Evolutionary conservation across 2,329 filamentous ascomycete genomes (phyloP).

Genomic region (Ophioceras dolichostomum): DNA sequence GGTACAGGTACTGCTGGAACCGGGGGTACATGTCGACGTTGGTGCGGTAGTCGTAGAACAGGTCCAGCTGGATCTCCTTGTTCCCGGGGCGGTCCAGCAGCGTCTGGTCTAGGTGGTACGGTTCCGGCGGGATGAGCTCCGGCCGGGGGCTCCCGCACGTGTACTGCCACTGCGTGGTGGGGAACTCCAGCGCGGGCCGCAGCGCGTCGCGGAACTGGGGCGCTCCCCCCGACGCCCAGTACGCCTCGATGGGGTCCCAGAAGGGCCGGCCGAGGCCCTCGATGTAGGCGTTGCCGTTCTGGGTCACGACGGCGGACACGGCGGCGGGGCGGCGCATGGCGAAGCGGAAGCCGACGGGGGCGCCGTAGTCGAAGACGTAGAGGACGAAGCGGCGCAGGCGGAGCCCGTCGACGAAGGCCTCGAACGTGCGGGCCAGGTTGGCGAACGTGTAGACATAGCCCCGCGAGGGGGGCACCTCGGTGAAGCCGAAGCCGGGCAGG

Average conservation of each 20-base stretch:
- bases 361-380: constrained; percentile 54
- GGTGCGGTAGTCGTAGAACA: constrained; percentile 43
- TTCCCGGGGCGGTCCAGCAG: constrained; percentile 36
- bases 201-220: constrained; percentile 22
- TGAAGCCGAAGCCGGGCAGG: constrained; percentile 48
- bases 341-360: constrained; percentile 39
- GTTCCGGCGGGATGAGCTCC: constrained; percentile 25
- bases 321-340: constrained; percentile 33
- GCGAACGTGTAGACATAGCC: constrained; percentile 42
- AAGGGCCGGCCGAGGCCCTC: constrained; percentile 38
- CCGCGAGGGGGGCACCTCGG: constrained; percentile 24
- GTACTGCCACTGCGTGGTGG: constrained; percentile 29
- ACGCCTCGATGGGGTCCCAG: constrained; percentile 33
- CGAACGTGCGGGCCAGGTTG: constrained; percentile 32
- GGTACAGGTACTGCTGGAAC: constrained; percentile 42
- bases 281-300: constrained; percentile 50
- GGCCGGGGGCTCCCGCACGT: background rate
- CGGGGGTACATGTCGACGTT: constrained; percentile 40
- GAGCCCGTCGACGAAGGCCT: constrained; percentile 34
- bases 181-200: constrained; percentile 19
- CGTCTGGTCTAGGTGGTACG: constrained; percentile 37
- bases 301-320: constrained; percentile 39
- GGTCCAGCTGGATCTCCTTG: constrained; percentile 39
- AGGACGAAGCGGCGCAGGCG: constrained; percentile 33
- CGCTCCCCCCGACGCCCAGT: constrained; percentile 24